Evolutionary conservation across 257 asterid genomes (phyloP), one percentile per base, ranked within the genome.

Genomic region (Penstemon barbatus): DNA sequence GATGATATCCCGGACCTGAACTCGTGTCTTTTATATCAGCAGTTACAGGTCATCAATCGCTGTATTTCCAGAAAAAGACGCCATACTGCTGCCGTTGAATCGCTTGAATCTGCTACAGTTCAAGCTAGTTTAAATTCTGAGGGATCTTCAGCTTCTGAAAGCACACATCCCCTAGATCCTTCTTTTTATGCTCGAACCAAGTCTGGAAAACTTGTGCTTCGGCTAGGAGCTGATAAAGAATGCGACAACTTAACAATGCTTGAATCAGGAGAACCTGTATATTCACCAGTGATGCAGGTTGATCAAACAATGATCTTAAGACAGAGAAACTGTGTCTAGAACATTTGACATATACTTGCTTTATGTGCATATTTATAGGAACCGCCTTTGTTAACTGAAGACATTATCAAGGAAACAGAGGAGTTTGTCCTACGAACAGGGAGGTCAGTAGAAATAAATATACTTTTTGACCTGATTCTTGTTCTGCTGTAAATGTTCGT

Each of bases 341-440:
- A 68, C 72, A 67, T 63, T 55, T 58, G 39, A 25, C 18, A 61
- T 13, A 63, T 70, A 66, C 76, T 82, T 43, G 72, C 49, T 65
- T 44, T 66, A 56, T 68, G 74, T 62, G 40, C 66, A 25, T 78
- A 54, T 73, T 60, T 83, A 59, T 74, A 94, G 99, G 97, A 94
- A 77, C 88, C 86, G 2, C 99, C 99, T 75, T 63, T 94, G 80
- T 78, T 94, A 66, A 94, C 99, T 48, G 99, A 91, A 86, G 99
- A 94, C 80, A 84, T 91, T 70, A 85, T 94, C 64, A 94, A 86
- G 84, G 99, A 94, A 81, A 94, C 97, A 11, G 99, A 94, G 82
- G 99, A 94, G 81, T 91, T 94, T 75, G 97, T 94, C 72, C 86
- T 89, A 42, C 86, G 99, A 70, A 94, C 99, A 54, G 97, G 99